Conservation (phyloP, 192 early-diverging fungal species). For the Cladochytrium replicatum region DNA sequence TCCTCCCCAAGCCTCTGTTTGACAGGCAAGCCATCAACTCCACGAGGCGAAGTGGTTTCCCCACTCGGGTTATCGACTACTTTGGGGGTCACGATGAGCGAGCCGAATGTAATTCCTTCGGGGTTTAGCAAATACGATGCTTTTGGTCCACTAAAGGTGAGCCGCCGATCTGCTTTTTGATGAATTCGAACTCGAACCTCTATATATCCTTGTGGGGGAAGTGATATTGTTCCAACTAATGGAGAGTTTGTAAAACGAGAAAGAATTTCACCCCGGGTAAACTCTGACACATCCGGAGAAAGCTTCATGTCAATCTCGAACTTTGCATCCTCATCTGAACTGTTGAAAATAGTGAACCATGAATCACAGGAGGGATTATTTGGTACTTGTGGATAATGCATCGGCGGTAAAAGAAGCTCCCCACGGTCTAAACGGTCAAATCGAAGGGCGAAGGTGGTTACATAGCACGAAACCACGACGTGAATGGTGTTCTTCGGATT, state of each 20-base stretch:
- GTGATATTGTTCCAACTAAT: constrained; percentile 51
- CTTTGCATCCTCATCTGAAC: constrained; percentile 61
- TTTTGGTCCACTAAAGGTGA: constrained; percentile 42
- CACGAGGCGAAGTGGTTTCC: neutral
- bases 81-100: constrained; percentile 54
- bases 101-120: constrained; percentile 57
- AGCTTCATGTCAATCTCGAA: constrained; percentile 67
- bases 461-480: constrained; percentile 35
- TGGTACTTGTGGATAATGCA: constrained; percentile 52
- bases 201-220: constrained; percentile 53
- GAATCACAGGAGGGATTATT: constrained; percentile 57
- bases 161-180: constrained; percentile 48
- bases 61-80: neutral
- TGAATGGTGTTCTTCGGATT: constrained; percentile 54
- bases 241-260: constrained; percentile 78
- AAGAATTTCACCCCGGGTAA: constrained; percentile 59
- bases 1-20: constrained; percentile 39
- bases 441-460: constrained; percentile 63
- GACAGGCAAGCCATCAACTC: constrained; percentile 19
- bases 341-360: constrained; percentile 75
- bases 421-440: constrained; percentile 62
- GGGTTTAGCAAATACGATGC: constrained; percentile 41
- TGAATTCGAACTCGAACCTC: constrained; percentile 58
- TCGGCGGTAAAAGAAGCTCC: constrained; percentile 58
- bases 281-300: constrained; percentile 46